Percentiles rank a stretch among this genome's conserved stretches.
Conservation (phyloP, 2,329 filamentous ascomycete species). For the Blastomyces parvus region DNA sequence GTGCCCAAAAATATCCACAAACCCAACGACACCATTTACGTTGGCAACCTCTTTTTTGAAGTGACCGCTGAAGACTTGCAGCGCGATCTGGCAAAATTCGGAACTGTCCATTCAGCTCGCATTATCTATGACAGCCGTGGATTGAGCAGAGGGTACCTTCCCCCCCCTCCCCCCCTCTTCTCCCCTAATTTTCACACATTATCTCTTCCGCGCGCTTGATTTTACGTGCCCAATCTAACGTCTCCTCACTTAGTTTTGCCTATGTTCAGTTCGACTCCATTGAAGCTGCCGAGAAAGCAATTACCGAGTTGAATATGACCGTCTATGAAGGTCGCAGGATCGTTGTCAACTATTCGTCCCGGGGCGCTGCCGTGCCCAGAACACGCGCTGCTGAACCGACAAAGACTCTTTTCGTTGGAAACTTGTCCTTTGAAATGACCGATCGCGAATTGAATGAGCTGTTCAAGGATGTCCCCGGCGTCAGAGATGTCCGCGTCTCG, state of each 20-base stretch:
- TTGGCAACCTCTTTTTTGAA: constrained; percentile 63
- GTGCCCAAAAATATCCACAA: no score
- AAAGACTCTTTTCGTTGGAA: constrained; percentile 69
- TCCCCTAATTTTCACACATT: neutral
- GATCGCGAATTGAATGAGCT: constrained; percentile 72
- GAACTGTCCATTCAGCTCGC: constrained; percentile 43
- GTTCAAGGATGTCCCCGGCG: constrained; percentile 60
- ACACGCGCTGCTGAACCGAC: constrained; percentile 41
- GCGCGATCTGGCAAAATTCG: constrained; percentile 51
- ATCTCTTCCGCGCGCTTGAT: neutral
- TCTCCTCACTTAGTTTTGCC: constrained; percentile 46
- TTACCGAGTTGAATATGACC: constrained; percentile 49
- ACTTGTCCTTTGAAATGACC: constrained; percentile 76
- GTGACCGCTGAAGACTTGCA: constrained; percentile 52
- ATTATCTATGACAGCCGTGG: constrained; percentile 54
- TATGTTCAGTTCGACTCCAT: constrained; percentile 52
- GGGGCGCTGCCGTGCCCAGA: constrained; percentile 13
- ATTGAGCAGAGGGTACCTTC: constrained; percentile 58
- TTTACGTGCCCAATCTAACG: neutral
- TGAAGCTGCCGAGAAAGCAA: constrained; percentile 47
- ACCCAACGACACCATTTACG: constrained; percentile 46
- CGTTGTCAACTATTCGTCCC: constrained; percentile 50
- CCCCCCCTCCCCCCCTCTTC: neutral
- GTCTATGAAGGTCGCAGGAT: constrained; percentile 56
- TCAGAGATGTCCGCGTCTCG: constrained; percentile 68